A percentile compares a stretch with the other conserved stretches of the same genome.
Evolutionary conservation across 2,329 filamentous ascomycete species (phyloP).

Genomic region (Fusarium hostae): DNA sequence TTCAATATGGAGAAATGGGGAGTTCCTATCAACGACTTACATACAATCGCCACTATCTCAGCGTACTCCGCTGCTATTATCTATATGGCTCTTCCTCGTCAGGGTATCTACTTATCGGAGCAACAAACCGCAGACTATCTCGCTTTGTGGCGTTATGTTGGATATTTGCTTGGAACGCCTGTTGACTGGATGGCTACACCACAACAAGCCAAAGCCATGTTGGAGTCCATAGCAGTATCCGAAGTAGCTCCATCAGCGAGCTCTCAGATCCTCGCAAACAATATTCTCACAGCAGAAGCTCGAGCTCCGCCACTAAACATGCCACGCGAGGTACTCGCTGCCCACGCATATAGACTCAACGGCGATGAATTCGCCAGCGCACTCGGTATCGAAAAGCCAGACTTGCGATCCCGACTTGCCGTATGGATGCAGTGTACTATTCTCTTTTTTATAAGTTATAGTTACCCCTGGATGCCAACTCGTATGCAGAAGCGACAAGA

Average conservation of each 20-base stretch:
- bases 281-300: conserved; percentile 77
- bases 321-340: conserved; percentile 73
- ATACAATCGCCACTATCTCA: conserved; percentile 76
- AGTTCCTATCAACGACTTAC: conserved; percentile 78
- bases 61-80: conserved; percentile 76
- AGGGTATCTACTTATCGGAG: conserved; percentile 73
- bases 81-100: conserved; percentile 75
- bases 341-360: conserved; percentile 76
- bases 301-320: conserved; percentile 73
- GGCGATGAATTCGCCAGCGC: conserved; percentile 70
- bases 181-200: conserved; percentile 68
- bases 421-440: conserved; percentile 74
- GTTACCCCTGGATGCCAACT: conserved; percentile 51
- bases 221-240: conserved; percentile 74
- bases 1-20: conserved; percentile 68
- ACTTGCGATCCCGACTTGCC: conserved; percentile 67
- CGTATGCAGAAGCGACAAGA: conserved; percentile 52
- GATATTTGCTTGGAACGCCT: conserved; percentile 76
- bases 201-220: conserved; percentile 66
- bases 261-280: conserved; percentile 74
- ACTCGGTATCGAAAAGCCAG: conserved; percentile 67
- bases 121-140: conserved; percentile 76
- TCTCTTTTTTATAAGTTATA: conserved; percentile 67
- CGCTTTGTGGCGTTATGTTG: conserved; percentile 80
- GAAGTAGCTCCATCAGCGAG: conserved; percentile 74